phyloP scores from a whole-genome alignment of 371 early-diverging fungal species.

The Zancudomyces culisetae region DNA sequence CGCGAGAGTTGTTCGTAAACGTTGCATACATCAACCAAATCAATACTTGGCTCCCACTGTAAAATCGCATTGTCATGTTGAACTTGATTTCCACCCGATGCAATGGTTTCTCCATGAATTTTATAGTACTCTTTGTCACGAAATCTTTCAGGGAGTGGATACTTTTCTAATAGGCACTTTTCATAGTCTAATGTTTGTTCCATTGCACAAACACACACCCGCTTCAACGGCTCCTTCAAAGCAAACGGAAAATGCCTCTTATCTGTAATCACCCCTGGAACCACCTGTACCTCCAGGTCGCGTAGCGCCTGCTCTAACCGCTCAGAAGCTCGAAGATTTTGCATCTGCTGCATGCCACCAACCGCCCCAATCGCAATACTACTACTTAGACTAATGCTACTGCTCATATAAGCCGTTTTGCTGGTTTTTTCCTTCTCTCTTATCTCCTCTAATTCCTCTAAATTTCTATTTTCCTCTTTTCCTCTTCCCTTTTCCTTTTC shows the following conservation, averaged over 20 bases:
- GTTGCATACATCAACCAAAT: conserved; percentile 19
- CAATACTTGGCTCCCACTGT: conserved; percentile 19
- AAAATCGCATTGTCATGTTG: conserved; percentile 18
- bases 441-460: neutral
- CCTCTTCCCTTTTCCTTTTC: neutral
- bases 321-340: conserved; percentile 13
- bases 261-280: conserved; percentile 15
- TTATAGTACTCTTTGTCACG: neutral
- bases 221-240: conserved; percentile 19
- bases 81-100: neutral
- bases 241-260: conserved; percentile 23
- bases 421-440: neutral
- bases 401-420: neutral
- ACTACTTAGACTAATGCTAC: neutral
- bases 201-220: conserved; percentile 23
- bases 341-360: conserved; percentile 3
- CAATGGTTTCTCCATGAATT: neutral
- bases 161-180: conserved; percentile 9
- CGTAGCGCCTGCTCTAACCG: conserved; percentile 12
- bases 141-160: neutral
- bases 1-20: conserved; percentile 13
- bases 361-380: neutral
- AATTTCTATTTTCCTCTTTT: neutral
- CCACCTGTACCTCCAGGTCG: neutral
- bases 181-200: conserved; percentile 22